phyloP scores from a whole-genome alignment of 1,139 yeast species.

The Nakaseomyces uthaithaninus region DNA sequence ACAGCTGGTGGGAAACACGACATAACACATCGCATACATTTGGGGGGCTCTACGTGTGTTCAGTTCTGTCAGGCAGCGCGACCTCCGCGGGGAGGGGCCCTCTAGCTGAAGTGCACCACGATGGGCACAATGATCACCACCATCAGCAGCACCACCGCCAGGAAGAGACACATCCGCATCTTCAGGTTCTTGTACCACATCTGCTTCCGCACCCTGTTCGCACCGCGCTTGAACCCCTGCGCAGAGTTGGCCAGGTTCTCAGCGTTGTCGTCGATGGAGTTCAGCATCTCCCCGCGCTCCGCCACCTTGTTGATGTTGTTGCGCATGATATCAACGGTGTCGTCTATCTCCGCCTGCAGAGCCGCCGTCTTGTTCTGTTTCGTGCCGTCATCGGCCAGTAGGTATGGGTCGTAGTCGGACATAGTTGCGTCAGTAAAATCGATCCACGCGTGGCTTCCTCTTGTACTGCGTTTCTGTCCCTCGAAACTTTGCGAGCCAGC shows the following conservation, averaged over 20 bases:
- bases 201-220: conserved; percentile 93
- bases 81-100: no score
- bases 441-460: no score
- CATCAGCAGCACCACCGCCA: conserved; percentile 69
- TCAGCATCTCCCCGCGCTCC: conserved; percentile 87
- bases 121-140: conserved; percentile 90
- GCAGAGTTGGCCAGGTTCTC: conserved; percentile 91
- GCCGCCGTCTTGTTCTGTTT: conserved; percentile 4
- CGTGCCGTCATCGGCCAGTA: background rate
- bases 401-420: conserved; percentile 5
- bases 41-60: no score
- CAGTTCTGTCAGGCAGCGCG: no score
- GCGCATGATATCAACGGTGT: conserved; percentile 96
- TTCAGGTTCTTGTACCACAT: conserved; percentile 99
- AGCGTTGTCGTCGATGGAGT: conserved; percentile 87
- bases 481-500: no score
- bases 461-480: no score
- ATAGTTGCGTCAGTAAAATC: background rate
- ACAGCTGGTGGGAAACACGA: no score
- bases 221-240: conserved; percentile 93
- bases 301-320: conserved; percentile 95
- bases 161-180: conserved; percentile 85
- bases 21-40: no score
- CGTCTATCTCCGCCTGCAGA: conserved; percentile 59
- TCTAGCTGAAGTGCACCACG: conserved; percentile 69